A percentile compares a stretch with the other conserved stretches of the same genome.
phyloP scores from a whole-genome alignment of 2,329 filamentous ascomycete species.

The Colletotrichum echinochloae region DNA sequence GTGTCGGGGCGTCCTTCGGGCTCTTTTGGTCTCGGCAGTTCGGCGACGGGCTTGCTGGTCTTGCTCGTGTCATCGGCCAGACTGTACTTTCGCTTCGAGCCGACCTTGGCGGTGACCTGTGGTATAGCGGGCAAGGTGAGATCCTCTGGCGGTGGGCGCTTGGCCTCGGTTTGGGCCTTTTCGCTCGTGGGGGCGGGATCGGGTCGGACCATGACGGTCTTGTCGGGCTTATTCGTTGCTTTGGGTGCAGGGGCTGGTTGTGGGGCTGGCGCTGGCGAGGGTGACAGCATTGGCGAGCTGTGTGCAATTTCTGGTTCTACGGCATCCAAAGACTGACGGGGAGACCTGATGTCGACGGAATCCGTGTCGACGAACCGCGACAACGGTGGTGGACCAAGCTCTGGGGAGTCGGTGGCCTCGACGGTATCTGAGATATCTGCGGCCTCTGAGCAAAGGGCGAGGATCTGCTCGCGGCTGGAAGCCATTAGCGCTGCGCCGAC shows the following conservation, averaged over 20 bases:
- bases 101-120: conserved; percentile 53
- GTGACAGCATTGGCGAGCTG: conserved; percentile 9
- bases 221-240: conserved; percentile 22
- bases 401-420: conserved; percentile 69
- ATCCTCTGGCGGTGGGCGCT: conserved; percentile 4
- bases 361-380: conserved; percentile 70
- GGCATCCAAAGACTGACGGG: conserved; percentile 46
- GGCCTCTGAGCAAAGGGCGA: conserved; percentile 66
- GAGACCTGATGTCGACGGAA: conserved; percentile 65
- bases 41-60: conserved; percentile 42
- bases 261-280: conserved; percentile 12
- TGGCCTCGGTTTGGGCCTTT: conserved; percentile 21
- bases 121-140: conserved; percentile 14
- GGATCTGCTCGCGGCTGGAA: conserved; percentile 69
- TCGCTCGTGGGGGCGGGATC: conserved; percentile 15
- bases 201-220: conserved; percentile 24
- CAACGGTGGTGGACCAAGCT: conserved; percentile 73
- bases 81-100: conserved; percentile 69
- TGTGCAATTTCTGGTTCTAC: conserved; percentile 1
- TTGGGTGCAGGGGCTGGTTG: background rate
- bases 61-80: conserved; percentile 63
- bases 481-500: conserved; percentile 42
- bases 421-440: conserved; percentile 56
- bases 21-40: conserved; percentile 47
- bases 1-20: conserved; percentile 42